Conservation (phyloP, 2,329 filamentous ascomycete species). For the Alternaria gansuensis region DNA sequence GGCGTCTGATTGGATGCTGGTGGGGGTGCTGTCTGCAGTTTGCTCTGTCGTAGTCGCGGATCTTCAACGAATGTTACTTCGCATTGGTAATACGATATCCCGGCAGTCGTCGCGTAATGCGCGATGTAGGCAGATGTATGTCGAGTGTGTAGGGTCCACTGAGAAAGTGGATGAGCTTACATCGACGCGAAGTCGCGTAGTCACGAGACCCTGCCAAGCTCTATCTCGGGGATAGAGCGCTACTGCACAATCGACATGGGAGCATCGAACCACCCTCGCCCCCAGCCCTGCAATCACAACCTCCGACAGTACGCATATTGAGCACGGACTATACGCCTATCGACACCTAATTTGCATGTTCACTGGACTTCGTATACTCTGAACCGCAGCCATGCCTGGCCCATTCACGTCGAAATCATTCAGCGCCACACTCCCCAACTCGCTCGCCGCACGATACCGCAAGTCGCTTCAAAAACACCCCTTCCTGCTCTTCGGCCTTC, state of each 20-base stretch:
- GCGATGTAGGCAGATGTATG: neutral
- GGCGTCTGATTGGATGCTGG: conserved; percentile 15
- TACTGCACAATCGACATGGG: conserved; percentile 17
- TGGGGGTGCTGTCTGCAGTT: neutral
- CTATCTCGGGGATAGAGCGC: conserved; percentile 20
- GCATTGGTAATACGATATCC: neutral
- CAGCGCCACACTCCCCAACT: conserved; percentile 64
- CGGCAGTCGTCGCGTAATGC: neutral
- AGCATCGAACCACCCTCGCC: conserved; percentile 15
- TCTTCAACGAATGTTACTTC: neutral
- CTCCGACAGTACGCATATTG: neutral
- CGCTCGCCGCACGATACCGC: conserved; percentile 80
- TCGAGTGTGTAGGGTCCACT: neutral
- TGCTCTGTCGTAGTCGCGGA: conserved; percentile 1
- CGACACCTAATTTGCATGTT: neutral
- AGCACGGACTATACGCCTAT: conserved; percentile 1
- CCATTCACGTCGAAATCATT: conserved; percentile 72
- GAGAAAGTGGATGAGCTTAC: conserved; percentile 14
- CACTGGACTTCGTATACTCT: neutral
- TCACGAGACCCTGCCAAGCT: conserved; percentile 39
- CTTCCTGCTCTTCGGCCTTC: conserved; percentile 91
- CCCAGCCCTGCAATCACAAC: neutral
- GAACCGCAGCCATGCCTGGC: conserved; percentile 53
- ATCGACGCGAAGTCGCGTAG: conserved; percentile 33
- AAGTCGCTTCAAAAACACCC: conserved; percentile 77